phyloP scores from a whole-genome alignment of 495 filamentous ascomycete genomes.

The Aspergillus indologenus region DNA sequence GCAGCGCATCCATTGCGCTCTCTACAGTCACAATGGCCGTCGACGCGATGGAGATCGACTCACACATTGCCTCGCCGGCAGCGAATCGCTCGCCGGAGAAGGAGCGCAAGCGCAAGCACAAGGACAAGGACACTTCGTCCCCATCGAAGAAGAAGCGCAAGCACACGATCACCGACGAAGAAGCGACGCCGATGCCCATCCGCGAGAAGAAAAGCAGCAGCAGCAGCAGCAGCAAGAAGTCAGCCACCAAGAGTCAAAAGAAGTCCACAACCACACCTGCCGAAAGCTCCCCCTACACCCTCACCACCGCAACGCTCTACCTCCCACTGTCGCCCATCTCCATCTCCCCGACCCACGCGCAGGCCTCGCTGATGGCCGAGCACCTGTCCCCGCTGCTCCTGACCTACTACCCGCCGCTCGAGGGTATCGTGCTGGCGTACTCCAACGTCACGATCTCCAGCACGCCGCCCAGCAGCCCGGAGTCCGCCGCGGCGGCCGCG shows the following conservation, averaged over 20 bases:
- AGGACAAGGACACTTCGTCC: conserved; percentile 22
- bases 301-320: conserved; percentile 64
- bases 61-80: conserved; percentile 14
- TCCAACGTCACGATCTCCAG: conserved; percentile 53
- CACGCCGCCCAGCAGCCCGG: conserved; percentile 22
- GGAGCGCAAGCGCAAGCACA: conserved; percentile 55
- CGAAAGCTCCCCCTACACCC: conserved; percentile 54
- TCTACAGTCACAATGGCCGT: conserved; percentile 33
- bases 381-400: conserved; percentile 75
- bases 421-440: conserved; percentile 70
- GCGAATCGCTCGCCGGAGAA: conserved; percentile 41
- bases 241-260: conserved; percentile 2
- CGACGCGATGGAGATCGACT: conserved; percentile 46
- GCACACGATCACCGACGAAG: conserved; percentile 27
- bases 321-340: conserved; percentile 68
- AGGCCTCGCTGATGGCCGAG: conserved; percentile 65
- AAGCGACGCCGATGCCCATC: conserved; percentile 14
- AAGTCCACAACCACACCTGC: conserved; percentile 15
- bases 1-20: conserved; percentile 23
- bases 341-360: conserved; percentile 58
- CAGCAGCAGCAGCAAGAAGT: conserved; percentile 14
- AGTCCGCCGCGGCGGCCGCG: conserved; percentile 25
- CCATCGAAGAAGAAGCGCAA: conserved; percentile 52
- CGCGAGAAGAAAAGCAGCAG: conserved; percentile 31
- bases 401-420: conserved; percentile 68